Percentiles rank a stretch among this genome's conserved stretches.
These are phyloP conservation scores for Cudoniella acicularis DNA, from an alignment of 495 filamentous ascomycete genomes.

Conservation along the genomic window DNA sequence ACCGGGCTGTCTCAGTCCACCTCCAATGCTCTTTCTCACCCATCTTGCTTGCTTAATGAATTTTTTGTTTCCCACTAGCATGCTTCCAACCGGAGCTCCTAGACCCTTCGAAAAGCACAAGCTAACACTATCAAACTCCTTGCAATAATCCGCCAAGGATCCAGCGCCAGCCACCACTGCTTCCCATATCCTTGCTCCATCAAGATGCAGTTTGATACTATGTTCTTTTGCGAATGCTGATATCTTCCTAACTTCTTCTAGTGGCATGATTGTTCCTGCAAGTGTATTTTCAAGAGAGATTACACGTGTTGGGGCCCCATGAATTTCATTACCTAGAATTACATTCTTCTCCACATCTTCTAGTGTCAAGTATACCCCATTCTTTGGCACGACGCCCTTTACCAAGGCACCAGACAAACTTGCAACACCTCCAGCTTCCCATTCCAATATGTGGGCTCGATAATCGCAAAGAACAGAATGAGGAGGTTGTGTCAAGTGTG, in stretches of 20 bases:
- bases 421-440: slow-evolving; percentile 71
- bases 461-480: slow-evolving; percentile 67
- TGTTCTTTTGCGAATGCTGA: slow-evolving; percentile 64
- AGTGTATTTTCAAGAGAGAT: slow-evolving; percentile 86
- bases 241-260: slow-evolving; percentile 64
- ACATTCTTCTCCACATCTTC: slow-evolving; percentile 64
- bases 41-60: slow-evolving; percentile 72
- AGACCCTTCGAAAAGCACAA: slow-evolving; percentile 89
- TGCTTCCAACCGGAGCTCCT: slow-evolving; percentile 81
- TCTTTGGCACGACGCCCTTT: slow-evolving; percentile 54
- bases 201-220: slow-evolving; percentile 71
- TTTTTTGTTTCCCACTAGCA: slow-evolving; percentile 62
- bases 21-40: slow-evolving; percentile 82
- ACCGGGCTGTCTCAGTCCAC: slow-evolving; percentile 72
- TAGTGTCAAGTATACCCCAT: slow-evolving; percentile 69
- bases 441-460: slow-evolving; percentile 61
- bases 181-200: slow-evolving; percentile 85
- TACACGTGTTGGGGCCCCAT: slow-evolving; percentile 70
- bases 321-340: slow-evolving; percentile 48
- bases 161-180: slow-evolving; percentile 59
- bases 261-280: slow-evolving; percentile 70
- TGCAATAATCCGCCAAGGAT: slow-evolving; percentile 62
- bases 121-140: slow-evolving; percentile 72
- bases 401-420: slow-evolving; percentile 57
- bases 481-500: slow-evolving; percentile 65